A percentile compares a stretch with the other conserved stretches of the same genome.
Evolutionary conservation across 139 green algal species (phyloP).

Genomic region (Micromonas commoda): DNA sequence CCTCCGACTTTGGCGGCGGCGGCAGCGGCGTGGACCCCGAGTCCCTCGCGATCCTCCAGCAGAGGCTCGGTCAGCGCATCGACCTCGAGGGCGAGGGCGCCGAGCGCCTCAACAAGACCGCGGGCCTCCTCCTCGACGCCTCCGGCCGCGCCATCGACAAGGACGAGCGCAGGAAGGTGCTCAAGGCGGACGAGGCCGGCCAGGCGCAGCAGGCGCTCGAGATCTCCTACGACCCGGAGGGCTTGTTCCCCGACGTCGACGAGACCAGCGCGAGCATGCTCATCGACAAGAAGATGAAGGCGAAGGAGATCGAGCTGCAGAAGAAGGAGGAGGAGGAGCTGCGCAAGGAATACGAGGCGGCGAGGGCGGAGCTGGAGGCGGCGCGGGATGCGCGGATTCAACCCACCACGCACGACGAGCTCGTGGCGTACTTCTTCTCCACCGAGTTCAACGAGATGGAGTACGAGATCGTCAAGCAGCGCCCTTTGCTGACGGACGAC

Average conservation of each 20-base stretch:
- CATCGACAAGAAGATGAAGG: conserved; percentile 5
- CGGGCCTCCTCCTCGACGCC: not conserved
- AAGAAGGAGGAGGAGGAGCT: conserved; percentile 21
- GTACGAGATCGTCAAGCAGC: conserved; percentile 23
- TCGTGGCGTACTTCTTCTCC: conserved; percentile 30
- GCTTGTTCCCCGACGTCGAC: conserved; percentile 11
- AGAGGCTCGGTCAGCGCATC: conserved; percentile 8
- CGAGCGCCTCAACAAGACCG: not conserved
- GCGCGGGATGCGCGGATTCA: conserved; percentile 9
- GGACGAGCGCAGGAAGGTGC: not conserved
- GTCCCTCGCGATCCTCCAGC: conserved; percentile 17
- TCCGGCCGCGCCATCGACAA: not conserved
- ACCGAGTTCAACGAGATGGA: conserved; percentile 36
- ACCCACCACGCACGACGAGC: not conserved
- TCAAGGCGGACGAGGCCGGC: not conserved
- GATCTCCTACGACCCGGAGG: conserved; percentile 20
- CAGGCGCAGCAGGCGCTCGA: conserved; percentile 11
- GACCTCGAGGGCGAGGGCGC: conserved; percentile 6
- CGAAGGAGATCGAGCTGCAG: not conserved
- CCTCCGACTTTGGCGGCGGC: not conserved
- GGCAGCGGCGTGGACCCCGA: not conserved
- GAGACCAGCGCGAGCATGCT: conserved; percentile 7
- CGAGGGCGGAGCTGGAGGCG: conserved; percentile 9
- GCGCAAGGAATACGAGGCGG: conserved; percentile 13
- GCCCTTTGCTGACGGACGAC: conserved; percentile 13